Evolutionary conservation across 306 rosid genomes (phyloP), one percentile per base, ranked within the genome.

Genomic region (Acacia crassicarpa): DNA sequence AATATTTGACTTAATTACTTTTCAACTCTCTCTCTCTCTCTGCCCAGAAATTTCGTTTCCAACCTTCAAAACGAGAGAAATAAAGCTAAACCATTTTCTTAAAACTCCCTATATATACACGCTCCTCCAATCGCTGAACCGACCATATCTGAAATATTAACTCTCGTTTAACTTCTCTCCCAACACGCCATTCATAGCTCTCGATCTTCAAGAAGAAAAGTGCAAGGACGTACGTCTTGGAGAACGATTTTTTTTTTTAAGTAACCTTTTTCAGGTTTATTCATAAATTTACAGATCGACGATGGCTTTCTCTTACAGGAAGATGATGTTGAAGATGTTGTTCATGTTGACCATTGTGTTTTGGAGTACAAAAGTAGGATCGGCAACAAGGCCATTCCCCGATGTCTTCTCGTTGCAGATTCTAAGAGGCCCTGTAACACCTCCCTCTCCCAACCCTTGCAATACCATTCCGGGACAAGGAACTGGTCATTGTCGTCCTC

Each of bases 321-420:
- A 73, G 35, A 17, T 66, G 65, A 23, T 81, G 62, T 73, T 73
- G 78, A 74, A 54, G 82, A 9, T 49, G 76, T 5, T 86, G 11
- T 22, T 72, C 9, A 49, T 74, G 14, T 13, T 85, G 54, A 35
- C 54, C 45, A 68, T 82, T n/a, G 46, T 74, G 59, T 9, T 69
- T 30, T 78, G 76, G 53, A 67, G 43, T 51, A 46, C 75, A 5
- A 59, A 82, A 74, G 54, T 62, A 9, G 77, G 85, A 54, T 70
- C 54, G 5, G 85, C 63, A 19, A 75, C 12, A 13, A 85, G 88
- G 63, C 86, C 86, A 32, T 82, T 85, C 20, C 77, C 70, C 0
- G 82, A 85, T 27, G 58, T 27, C 40, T 63, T 78, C 62, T 44
- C 61, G 48, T 22, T 83, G 72, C 84, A 74, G 59, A 75, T 79